Base-by-base conservation (phyloP, 2,329 filamentous ascomycete genomes). In the Verticillium dahliae region DNA sequence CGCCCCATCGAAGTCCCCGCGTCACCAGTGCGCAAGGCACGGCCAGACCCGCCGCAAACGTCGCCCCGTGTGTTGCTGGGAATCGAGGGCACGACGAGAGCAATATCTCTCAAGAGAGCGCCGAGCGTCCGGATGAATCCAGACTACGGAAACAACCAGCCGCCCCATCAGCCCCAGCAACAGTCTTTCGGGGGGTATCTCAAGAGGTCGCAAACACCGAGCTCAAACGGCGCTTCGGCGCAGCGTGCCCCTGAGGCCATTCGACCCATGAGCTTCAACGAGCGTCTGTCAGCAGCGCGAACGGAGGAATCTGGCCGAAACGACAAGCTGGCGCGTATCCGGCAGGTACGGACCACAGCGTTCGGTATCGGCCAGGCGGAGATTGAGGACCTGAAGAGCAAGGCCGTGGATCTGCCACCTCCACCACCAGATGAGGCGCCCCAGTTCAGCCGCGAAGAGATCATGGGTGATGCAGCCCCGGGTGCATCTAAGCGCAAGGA, bases 1-100 rank as follows among this genome's bases (percentile, higher is more conserved):
- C 64, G 64, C 33, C 38, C 62, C 11, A 70, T 96, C 1, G 86
- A 96, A 73, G 90, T 98, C 14, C 92, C 92, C 1, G 85, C 84
- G 3, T 89, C 86, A 9, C 85, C 92, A 0, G 90, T 94, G 4
- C 88, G 82, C 76, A 73, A 85, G 77, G 67, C 79, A 68, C 75
- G 81, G 72, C 74, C 78, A 14, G 71, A 59, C 14, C 58, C 75
- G 1, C 71, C 80, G 1, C 87, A 86, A 39, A 85, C 82, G 33
- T 97, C 93, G 1, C 94, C 95, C 1, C 83, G 93, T 63, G 85
- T 95, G 14, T 75, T 92, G 18, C 74, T 98, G 15, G 94, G 95
- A 5, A 96, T 98, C 64, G 93, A 97, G 75, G 96, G 96, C 72
- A 89, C 82, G 68, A 92, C 89, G 1, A 85, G 85, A 62, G 92